phyloP scores from a whole-genome alignment of 495 filamentous ascomycete species.

The Filosporella fistucella region DNA sequence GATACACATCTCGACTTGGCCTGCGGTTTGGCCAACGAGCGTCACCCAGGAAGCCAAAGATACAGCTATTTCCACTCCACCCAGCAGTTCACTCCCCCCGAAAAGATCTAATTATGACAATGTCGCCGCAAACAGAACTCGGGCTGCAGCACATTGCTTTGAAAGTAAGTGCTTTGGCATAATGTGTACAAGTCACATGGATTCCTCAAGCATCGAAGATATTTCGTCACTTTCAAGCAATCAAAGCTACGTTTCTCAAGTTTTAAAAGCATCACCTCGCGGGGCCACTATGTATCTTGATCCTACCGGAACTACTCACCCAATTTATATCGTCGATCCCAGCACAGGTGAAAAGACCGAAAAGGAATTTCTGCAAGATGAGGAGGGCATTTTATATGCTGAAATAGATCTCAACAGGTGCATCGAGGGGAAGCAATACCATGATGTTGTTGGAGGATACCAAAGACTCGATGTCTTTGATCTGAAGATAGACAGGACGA shows the following conservation, averaged over 20 bases:
- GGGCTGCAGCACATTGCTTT: conserved; percentile 7
- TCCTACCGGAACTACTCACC: conserved; percentile 1
- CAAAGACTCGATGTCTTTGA: conserved; percentile 13
- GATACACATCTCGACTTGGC: conserved; percentile 11
- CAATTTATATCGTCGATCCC: background rate
- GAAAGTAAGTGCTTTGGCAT: conserved; percentile 10
- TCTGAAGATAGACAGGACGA: conserved; percentile 7
- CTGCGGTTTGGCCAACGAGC: conserved; percentile 5
- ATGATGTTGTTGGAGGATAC: conserved; percentile 9
- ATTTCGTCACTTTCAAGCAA: background rate
- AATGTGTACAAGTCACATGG: background rate
- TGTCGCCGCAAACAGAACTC: background rate
- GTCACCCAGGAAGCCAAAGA: background rate
- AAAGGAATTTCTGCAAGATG: background rate
- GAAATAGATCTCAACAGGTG: conserved; percentile 6
- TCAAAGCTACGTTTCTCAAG: background rate
- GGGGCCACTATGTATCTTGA: conserved; percentile 1
- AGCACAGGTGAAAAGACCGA: background rate
- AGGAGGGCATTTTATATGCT: conserved; percentile 5
- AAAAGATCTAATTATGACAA: conserved; percentile 1
- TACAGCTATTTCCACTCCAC: background rate
- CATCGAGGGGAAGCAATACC: conserved; percentile 11
- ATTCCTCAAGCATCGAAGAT: background rate
- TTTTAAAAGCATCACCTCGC: background rate
- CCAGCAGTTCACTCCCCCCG: background rate